Conservation (phyloP, 2,329 filamentous ascomycete genomes). For the Plectosphaerella cucumerina region DNA sequence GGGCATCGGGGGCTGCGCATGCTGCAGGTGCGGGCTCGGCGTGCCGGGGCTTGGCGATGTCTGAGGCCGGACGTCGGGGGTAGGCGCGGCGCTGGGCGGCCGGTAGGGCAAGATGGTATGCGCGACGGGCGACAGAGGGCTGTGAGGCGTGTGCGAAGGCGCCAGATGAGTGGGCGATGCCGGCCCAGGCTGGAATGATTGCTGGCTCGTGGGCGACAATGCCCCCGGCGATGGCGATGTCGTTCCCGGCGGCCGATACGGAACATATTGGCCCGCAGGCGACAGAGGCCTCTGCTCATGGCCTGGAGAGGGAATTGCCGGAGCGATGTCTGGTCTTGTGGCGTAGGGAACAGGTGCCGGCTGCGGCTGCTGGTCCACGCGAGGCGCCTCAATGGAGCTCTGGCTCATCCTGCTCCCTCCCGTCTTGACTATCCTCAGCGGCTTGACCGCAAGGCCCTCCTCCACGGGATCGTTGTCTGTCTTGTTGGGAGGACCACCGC, state of each 20-base stretch:
- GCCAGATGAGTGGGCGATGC: neutral
- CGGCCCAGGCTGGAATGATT: neutral
- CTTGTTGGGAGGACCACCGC: too few relatives aligned
- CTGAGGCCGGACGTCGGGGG: neutral
- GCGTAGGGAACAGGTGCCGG: too few relatives aligned
- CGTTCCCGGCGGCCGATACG: neutral
- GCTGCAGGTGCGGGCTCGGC: neutral
- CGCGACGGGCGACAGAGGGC: neutral
- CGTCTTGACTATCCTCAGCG: constrained; percentile 9
- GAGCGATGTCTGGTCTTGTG: too few relatives aligned
- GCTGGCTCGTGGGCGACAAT: neutral
- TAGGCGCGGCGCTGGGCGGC: neutral
- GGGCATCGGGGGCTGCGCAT: neutral
- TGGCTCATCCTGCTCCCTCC: neutral
- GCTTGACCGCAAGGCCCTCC: constrained; percentile 6
- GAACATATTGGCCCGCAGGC: neutral
- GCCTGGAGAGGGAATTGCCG: too few relatives aligned
- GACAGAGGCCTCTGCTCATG: neutral
- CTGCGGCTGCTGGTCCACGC: too few relatives aligned
- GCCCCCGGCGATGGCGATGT: neutral
- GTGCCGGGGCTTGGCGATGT: neutral
- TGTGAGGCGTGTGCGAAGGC: neutral
- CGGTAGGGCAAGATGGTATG: neutral
- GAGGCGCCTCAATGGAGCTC: neutral
- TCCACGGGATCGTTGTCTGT: neutral